Evolutionary conservation across 306 rosid genomes (phyloP).

Genomic region (Cotoneaster glaucophyllus): DNA sequence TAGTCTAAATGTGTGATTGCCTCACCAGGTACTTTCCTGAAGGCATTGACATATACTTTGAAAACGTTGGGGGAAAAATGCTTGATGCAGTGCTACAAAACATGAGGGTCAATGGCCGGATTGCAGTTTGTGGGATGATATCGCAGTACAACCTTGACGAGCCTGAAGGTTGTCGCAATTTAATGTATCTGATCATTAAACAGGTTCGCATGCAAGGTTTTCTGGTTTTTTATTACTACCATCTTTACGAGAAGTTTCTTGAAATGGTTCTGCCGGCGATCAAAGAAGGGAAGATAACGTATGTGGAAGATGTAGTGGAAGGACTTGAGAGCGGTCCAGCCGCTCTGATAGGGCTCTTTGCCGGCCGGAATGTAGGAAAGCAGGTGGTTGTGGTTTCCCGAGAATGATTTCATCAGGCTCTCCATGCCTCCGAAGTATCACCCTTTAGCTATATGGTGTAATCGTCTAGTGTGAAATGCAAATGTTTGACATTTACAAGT

Average conservation of each 20-base stretch:
- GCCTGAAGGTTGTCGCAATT: conserved; percentile 47
- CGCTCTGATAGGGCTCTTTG: conserved; percentile 29
- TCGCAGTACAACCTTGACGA: conserved; percentile 44
- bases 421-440: background rate
- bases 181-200: conserved; percentile 25
- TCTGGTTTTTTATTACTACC: conserved; percentile 33
- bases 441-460: background rate
- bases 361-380: conserved; percentile 37
- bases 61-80: conserved; percentile 30
- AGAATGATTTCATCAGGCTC: conserved; percentile 2
- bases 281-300: conserved; percentile 40
- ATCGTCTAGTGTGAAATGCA: no score
- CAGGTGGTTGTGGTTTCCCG: conserved; percentile 24
- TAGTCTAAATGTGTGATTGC: background rate
- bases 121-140: conserved; percentile 44
- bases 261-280: conserved; percentile 48
- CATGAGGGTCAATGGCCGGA: conserved; percentile 1
- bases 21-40: conserved; percentile 17
- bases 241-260: conserved; percentile 46
- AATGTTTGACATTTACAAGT: background rate
- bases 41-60: conserved; percentile 20
- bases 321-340: conserved; percentile 35
- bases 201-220: conserved; percentile 46
- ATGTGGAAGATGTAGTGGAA: conserved; percentile 28
- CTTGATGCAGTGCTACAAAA: conserved; percentile 32